Evolutionary conservation across 2,329 filamentous ascomycete species (phyloP).

Genomic region (Lasiodiplodia theobromae): DNA sequence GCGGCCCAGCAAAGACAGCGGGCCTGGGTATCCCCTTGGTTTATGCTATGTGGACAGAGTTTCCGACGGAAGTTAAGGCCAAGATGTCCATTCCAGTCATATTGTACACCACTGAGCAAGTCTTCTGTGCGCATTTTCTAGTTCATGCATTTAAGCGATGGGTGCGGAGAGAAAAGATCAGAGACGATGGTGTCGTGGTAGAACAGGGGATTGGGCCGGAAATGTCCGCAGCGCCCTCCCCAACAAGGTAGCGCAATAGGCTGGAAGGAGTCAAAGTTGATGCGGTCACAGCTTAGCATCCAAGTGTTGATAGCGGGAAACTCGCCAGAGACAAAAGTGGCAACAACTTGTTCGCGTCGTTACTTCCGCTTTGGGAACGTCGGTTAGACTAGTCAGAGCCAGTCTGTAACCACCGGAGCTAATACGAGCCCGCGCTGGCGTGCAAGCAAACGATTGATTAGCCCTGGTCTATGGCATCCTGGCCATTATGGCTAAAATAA

Average conservation of each 20-base stretch:
- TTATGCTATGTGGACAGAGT: conserved; percentile 26
- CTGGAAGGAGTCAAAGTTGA: too few relatives aligned
- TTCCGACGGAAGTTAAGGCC: conserved; percentile 20
- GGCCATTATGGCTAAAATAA: neutral
- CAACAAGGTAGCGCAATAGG: neutral
- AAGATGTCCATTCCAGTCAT: conserved; percentile 26
- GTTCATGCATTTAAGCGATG: conserved; percentile 26
- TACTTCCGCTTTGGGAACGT: conserved; percentile 9
- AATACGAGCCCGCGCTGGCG: neutral
- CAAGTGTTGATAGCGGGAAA: too few relatives aligned
- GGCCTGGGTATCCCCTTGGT: conserved; percentile 27
- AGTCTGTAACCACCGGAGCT: neutral
- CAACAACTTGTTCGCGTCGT: conserved; percentile 15
- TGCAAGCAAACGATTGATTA: neutral
- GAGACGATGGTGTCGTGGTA: conserved; percentile 6
- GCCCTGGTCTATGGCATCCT: neutral
- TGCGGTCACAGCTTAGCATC: too few relatives aligned
- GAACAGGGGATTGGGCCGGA: conserved; percentile 5
- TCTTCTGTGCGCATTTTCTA: conserved; percentile 28
- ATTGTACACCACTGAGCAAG: conserved; percentile 28
- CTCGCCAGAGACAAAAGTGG: neutral
- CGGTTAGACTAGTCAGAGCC: neutral
- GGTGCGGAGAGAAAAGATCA: conserved; percentile 13
- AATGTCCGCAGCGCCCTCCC: neutral
- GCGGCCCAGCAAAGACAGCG: conserved; percentile 28